Evolutionary conservation across 1,139 yeast genomes (phyloP), one percentile per base, ranked within the genome.

Genomic region (Debaryomyces fabryi): DNA sequence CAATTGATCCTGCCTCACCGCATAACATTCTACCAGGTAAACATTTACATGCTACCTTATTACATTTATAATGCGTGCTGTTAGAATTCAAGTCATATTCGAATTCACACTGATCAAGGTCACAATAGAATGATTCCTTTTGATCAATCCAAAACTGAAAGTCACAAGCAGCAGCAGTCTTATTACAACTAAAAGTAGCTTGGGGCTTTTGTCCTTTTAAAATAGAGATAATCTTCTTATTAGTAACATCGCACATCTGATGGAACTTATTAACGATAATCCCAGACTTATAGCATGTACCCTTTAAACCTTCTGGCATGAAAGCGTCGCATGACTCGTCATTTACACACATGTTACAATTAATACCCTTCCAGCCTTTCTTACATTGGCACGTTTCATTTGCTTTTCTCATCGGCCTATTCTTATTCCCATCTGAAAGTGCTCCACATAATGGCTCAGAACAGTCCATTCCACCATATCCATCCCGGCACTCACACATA

Each of bases 141-240:
- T 90, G 83, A 57, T 86, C 97, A 51, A 93, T 89, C 99, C 99
- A 93, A 64, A 93, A 91, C 67, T 93, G 98, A 69, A 93, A 91
- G 62, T 90, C 85, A 70, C 99, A 93, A 13, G 67, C 66, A 20
- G 69, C 81, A 0, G 83, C 74, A 0, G 88, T 79, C 56, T 74
- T 81, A 61, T 89, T 85, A 71, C 99, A 93, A 41, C 91, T 80
- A 66, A 93, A 93, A 0, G 97, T 91, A 1, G 90, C 97, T 63
- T 93, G 96, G 1, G 99, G 98, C 47, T 78, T 81, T 66, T 84
- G 79, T 0, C 96, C 97, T 18, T 83, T 74, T 55, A 93, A 73
- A 45, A 92, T 87, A 49, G 86, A 84, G 44, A 90, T 75, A 55
- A 93, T 91, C 67, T 92, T 93, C 51, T 83, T 76, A 67, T 93